These are phyloP conservation scores for Brassica hybrid DNA, from an alignment of 441 rosid species.

Conservation along the genomic window DNA sequence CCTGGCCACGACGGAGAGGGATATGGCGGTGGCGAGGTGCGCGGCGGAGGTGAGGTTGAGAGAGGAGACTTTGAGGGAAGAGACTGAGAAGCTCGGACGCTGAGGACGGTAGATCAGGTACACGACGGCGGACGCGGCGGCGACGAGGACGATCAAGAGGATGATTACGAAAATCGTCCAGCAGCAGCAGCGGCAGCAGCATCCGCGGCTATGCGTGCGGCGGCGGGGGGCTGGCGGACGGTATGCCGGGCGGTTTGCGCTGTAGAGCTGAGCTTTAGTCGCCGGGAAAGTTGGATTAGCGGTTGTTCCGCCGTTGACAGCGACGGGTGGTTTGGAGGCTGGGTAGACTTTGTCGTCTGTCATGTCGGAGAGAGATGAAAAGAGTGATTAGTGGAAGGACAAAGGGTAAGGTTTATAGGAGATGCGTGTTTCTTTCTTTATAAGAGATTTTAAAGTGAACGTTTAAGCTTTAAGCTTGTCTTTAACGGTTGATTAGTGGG, in stretches of 20 bases:
- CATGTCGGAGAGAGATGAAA: conserved; percentile 44
- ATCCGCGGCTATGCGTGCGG: conserved; percentile 60
- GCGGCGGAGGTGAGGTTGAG: conserved; percentile 63
- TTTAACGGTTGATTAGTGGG: not conserved
- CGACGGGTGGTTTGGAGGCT: conserved; percentile 51
- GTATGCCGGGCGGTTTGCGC: conserved; percentile 73
- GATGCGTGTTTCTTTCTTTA: conserved; percentile 13
- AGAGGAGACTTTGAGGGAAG: conserved; percentile 60
- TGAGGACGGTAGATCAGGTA: conserved; percentile 88
- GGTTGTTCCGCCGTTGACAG: conserved; percentile 24
- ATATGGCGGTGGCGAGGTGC: conserved; percentile 58
- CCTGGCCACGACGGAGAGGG: conserved; percentile 64
- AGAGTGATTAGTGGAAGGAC: not conserved
- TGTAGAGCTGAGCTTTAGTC: conserved; percentile 74
- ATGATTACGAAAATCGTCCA: conserved; percentile 51
- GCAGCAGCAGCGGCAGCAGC: conserved; percentile 74
- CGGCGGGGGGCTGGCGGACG: conserved; percentile 66
- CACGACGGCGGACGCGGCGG: conserved; percentile 55
- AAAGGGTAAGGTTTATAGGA: conserved; percentile 20
- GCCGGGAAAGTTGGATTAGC: conserved; percentile 65
- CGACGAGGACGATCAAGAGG: conserved; percentile 58
- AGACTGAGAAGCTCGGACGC: conserved; percentile 72
- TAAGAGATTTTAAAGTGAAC: conserved; percentile 5
- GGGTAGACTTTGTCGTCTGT: conserved; percentile 66
- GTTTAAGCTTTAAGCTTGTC: not conserved